Base-by-base conservation (phyloP, 257 asterid genomes). In the Handroanthus guayacan region DNA sequence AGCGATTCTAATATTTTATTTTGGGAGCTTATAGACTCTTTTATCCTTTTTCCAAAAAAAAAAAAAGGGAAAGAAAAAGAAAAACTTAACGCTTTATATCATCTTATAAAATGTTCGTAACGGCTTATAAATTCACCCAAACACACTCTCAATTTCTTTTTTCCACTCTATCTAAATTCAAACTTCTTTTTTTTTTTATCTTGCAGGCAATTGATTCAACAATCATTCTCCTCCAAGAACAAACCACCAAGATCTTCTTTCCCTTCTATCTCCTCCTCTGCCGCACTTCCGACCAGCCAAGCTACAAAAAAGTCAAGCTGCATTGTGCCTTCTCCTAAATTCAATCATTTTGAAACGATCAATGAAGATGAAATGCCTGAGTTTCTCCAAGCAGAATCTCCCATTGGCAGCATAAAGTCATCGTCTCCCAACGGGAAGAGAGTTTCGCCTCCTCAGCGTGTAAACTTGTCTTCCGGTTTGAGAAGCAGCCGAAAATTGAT, bases 401-500 rank as follows among this genome's bases (percentile, higher is more conserved):
- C 95, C 2, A 68, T 71, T 12, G 66, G 83, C 3, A 85, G 89
- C 6, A 69, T 90, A 16, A 90, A 91, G 83, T 82, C 91, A 1
- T 82, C 84, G 7, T 95, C 99, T 65, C 98, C 99, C 9, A 93
- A 91, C 75, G 76, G 91, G 72, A 94, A 94, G 86, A 84, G 98
- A 80, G 97, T 94, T 51, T 88, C 96, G 31, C 89, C 97, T 5
- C 97, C 95, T 69, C 90, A 85, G 47, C 18, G 79, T 5, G 68
- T 68, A 8, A 86, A 73, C 52, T 72, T n/a, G 72, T 80, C 91
- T 16, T 78, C 91, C 0, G 81, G 86, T 55, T 25, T 83, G 72
- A 84, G 87, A 84, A 93, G 96, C 84, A 87, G 94, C 69, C 69
- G 98, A 31, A 94, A 90, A 85, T 61, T 90, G 86, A 84, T 94